Evolutionary conservation across 805 yeast species (phyloP).

Genomic region (Wickerhamiella azyma): DNA sequence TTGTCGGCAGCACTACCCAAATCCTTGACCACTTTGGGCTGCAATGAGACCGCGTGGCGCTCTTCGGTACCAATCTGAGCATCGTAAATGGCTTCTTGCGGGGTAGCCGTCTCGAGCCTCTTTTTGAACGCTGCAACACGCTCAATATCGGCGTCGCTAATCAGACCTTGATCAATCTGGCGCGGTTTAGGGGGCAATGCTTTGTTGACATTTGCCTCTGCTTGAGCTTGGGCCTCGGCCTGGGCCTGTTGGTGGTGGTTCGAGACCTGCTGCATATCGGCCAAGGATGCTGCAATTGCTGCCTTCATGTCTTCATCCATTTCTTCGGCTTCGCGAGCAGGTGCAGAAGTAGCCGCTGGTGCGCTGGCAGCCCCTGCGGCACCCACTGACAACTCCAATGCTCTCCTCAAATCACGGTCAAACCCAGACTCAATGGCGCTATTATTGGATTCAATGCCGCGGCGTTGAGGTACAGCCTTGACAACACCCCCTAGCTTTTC

Average conservation of each 20-base stretch:
- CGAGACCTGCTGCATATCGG: conserved; percentile 36
- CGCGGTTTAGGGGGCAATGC: background rate
- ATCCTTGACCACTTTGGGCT: conserved; percentile 17
- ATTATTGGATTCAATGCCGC: conserved; percentile 11
- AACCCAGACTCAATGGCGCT: conserved; percentile 20
- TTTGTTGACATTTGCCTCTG: background rate
- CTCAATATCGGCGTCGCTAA: conserved; percentile 8
- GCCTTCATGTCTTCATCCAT: conserved; percentile 84
- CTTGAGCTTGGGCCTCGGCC: background rate
- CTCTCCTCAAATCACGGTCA: conserved; percentile 54
- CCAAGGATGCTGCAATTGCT: conserved; percentile 84
- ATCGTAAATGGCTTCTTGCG: conserved; percentile 17
- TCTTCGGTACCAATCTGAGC: conserved; percentile 12
- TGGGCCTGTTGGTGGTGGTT: background rate
- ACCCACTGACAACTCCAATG: conserved; percentile 63
- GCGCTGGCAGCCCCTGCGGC: conserved; percentile 29
- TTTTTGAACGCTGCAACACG: conserved; percentile 9
- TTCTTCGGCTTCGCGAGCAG: conserved; percentile 32
- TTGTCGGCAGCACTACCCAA: conserved; percentile 15
- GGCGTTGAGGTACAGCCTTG: conserved; percentile 22
- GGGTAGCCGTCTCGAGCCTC: conserved; percentile 13
- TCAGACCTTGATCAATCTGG: conserved; percentile 4
- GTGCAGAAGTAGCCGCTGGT: conserved; percentile 17
- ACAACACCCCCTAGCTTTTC: conserved; percentile 34
- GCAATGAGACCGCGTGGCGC: conserved; percentile 14